phyloP scores from a whole-genome alignment of 2,329 filamentous ascomycete species.

The Botrytis byssoidea region DNA sequence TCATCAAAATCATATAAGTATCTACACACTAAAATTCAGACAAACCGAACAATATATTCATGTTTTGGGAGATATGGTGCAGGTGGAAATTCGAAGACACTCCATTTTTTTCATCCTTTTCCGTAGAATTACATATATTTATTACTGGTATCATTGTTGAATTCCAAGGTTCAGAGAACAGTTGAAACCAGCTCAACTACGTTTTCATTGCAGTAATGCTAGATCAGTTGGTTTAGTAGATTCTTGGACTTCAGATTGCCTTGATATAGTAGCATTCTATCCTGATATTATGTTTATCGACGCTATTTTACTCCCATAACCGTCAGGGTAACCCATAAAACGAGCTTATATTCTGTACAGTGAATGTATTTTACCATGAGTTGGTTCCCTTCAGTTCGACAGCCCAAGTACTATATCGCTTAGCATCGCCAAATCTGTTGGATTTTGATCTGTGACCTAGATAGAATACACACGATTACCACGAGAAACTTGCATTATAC shows the following conservation, averaged over 20 bases:
- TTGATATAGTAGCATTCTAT: background rate
- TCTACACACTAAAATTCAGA: background rate
- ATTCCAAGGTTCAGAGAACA: background rate
- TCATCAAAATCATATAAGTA: background rate
- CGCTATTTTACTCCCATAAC: background rate
- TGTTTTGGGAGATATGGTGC: background rate
- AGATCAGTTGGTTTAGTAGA: background rate
- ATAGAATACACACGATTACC: background rate
- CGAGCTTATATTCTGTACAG: too few species aligned
- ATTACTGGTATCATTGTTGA: accelerated
- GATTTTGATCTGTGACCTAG: background rate
- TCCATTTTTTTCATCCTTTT: background rate
- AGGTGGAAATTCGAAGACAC: background rate
- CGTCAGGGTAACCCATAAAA: background rate
- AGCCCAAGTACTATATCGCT: too few species aligned
- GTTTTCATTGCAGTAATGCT: background rate
- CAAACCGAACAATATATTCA: background rate
- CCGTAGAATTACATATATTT: background rate
- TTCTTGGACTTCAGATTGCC: background rate
- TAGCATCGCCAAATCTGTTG: background rate
- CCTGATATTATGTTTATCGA: background rate
- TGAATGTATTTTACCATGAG: background rate
- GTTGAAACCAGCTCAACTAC: background rate
- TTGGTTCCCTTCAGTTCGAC: background rate
- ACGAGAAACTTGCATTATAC: background rate